Base-by-base conservation (phyloP, 1,139 yeast genomes). In the Pneumocystis murina region DNA sequence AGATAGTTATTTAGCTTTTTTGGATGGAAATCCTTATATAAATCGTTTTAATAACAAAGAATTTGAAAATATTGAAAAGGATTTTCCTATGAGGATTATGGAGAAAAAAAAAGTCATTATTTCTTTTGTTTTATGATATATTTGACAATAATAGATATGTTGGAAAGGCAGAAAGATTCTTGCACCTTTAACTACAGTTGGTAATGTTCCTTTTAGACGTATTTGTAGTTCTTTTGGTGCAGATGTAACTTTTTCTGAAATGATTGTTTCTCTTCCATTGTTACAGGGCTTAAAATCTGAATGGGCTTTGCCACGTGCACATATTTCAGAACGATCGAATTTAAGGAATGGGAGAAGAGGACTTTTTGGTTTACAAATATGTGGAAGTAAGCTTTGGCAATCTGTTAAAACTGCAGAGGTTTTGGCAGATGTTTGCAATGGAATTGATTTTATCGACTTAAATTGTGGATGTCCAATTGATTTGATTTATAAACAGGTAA, bases 381-480 rank as follows among this genome's bases (percentile, higher is more conserved):
- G 98, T 1, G 84, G 96, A 30, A 79, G 91, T 20, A 91, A 90
- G 75, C 91, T 88, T 67, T 89, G 96, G 95, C 94, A 91, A 68
- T 95, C 95, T 3, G 82, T 92, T 48, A 90, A 88, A 74, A 95
- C 96, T 2, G 85, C 95, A 8, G 97, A 92, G 74, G 84, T 85
- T 5, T 76, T 92, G 36, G 79, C 83, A 17, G 80, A 79, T 67
- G 61, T 63, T 39, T 65, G 66, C 40, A 58, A 62, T 35, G 75
- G 79, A 63, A 82, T 86, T 30, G 82, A 87, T 41, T 97, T 92
- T 73, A 78, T 92, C 68, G 94, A 92, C 72, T 80, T 92, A 71
- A 92, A 92, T 75, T 86, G 96, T 73, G 99, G 99, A 1, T 92
- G 99, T 74, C 99, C 99, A 17, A 92, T 92, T 69, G 98, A 94